Evolutionary conservation across 2,329 filamentous ascomycete species (phyloP).

Genomic region (Hymenoscyphus salicellus): DNA sequence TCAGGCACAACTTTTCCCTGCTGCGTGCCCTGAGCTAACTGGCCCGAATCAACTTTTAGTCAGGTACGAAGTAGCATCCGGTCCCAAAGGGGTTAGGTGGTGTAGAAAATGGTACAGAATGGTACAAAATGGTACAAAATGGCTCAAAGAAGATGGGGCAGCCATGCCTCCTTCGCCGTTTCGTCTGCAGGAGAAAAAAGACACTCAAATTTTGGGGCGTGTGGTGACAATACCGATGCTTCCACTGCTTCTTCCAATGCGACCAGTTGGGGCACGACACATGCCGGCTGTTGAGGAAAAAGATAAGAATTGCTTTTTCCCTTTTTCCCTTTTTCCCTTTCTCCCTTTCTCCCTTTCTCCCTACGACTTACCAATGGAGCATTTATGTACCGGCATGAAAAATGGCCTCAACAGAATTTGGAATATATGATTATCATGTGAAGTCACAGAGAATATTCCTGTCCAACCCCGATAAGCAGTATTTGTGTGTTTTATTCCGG

Average conservation of each 20-base stretch:
- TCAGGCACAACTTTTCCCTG: conserved; percentile 1
- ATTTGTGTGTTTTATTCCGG: background rate
- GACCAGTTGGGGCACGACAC: background rate
- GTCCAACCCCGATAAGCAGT: background rate
- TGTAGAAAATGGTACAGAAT: no score
- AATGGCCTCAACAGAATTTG: background rate
- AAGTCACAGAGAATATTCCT: background rate
- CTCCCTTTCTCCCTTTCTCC: background rate
- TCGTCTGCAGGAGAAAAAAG: background rate
- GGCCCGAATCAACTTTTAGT: background rate
- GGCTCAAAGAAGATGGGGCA: background rate
- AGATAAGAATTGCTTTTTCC: background rate
- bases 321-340: background rate
- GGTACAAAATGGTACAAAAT: background rate
- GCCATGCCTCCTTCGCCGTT: background rate
- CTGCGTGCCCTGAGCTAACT: background rate
- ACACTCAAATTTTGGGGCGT: background rate
- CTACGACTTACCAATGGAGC: background rate
- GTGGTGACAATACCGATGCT: background rate
- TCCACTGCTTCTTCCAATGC: background rate
- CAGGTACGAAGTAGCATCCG: background rate
- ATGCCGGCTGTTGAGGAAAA: background rate
- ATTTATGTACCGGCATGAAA: background rate
- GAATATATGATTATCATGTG: background rate
- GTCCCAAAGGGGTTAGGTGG: background rate